Evolutionary conservation across 805 yeast genomes (phyloP), one percentile per base, ranked within the genome.

Genomic region (Tetrapisispora fleetii): DNA sequence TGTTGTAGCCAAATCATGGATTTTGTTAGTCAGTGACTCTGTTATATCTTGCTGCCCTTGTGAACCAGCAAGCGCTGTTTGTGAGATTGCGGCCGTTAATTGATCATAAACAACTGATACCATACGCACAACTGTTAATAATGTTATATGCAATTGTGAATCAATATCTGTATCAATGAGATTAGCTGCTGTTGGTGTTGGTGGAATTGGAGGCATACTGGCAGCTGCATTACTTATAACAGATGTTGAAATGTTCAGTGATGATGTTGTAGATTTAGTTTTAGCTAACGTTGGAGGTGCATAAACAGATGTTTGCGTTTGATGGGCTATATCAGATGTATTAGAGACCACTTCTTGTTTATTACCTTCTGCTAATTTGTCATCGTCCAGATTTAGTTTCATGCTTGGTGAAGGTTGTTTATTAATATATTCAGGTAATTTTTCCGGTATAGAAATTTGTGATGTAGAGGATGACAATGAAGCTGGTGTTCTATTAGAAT

Each of bases 31-130:
- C 22, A 58, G 48, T 28, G 55, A 53, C 40, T 56, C 63, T 4
- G 60, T 54, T 33, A 75, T 58, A 8, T 73, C 64, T 45, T 62
- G 65, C 22, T 67, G 70, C 27, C 62, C 62, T 49, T 58, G 63
- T 4, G 82, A 75, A 47, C 74, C 68, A 2, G 73, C 79, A 19
- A 78, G 67, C 0, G 89, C 87, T 55, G 80, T 78, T 54, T 78
- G 78, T 16, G 81, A 73, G 43, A 84, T 79, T 0, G 85, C 86
- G 49, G 75, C 71, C 30, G 82, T 85, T 47, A 88, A 67, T 57
- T 85, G 91, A 28, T 82, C 75, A 56, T 84, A 82, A 2, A 87
- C 95, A n/a, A 77, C 77, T 56, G 80, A 85, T 1, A 95, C 90
- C 47, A 84, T 76, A 16, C 72, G 62, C 2, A 85, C 76, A 1